Percentiles rank a stretch among this genome's conserved stretches.
Evolutionary conservation across 305 asterid genomes (phyloP).

Genomic region (Solanum aculeatissimum): DNA sequence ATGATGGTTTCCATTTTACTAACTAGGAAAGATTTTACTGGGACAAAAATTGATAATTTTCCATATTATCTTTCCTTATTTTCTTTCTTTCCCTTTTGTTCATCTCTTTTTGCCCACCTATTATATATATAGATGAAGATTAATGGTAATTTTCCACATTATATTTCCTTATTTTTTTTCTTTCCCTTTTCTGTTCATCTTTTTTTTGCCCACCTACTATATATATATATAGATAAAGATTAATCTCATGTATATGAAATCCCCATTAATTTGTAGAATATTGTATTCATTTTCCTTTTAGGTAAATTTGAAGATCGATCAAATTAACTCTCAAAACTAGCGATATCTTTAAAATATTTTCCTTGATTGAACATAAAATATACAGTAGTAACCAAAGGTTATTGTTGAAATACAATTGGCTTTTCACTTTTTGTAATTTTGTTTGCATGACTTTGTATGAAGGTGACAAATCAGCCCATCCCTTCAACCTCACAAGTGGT

Average conservation of each 20-base stretch:
- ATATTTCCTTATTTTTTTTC: not conserved
- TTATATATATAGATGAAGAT: not conserved
- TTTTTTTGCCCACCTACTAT: not conserved
- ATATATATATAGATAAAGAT: not conserved
- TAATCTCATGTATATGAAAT: not conserved
- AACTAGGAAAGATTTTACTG: not conserved
- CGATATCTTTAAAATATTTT: not conserved
- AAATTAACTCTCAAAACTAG: not conserved
- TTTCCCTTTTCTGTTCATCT: not conserved
- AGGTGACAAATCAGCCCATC: slow-evolving; percentile 44
- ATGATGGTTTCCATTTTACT: not conserved
- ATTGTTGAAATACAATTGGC: not conserved
- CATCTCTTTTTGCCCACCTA: not conserved
- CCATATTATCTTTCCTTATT: not conserved
- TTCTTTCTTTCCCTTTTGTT: not conserved
- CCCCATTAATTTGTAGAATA: not conserved
- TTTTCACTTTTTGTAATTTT: not conserved
- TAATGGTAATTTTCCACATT: not conserved
- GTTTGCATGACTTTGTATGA: slow-evolving; percentile 9
- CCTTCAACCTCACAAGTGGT: slow-evolving; percentile 42
- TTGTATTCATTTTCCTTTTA: not conserved
- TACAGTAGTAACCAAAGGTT: not conserved
- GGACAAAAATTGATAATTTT: not conserved
- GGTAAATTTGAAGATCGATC: not conserved
- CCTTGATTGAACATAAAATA: not conserved